Conservation (phyloP, 352 stramenopile species). For the Pythium coloratum region DNA sequence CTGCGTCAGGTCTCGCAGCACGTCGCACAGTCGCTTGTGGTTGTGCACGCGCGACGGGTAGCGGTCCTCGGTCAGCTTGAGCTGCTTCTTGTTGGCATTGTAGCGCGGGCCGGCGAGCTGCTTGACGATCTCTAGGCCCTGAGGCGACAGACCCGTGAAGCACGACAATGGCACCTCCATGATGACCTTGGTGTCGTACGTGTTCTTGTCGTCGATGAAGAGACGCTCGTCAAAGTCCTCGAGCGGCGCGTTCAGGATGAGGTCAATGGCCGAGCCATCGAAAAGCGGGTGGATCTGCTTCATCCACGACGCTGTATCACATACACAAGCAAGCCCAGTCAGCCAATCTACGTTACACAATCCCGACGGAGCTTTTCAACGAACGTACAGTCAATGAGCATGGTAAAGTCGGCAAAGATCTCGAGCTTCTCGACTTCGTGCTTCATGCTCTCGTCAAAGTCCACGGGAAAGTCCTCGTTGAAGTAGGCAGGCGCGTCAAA, state of each 20-base stretch:
- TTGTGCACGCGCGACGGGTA: slow-evolving; percentile 79
- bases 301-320: slow-evolving; percentile 60
- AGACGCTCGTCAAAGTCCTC: slow-evolving; percentile 84
- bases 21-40: slow-evolving; percentile 85
- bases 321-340: too few relatives aligned
- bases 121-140: slow-evolving; percentile 54
- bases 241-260: slow-evolving; percentile 75
- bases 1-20: slow-evolving; percentile 73
- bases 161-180: slow-evolving; percentile 77
- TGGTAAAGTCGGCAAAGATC: slow-evolving; percentile 79
- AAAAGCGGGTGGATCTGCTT: slow-evolving; percentile 77
- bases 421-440: slow-evolving; percentile 86
- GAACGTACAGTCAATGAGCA: slow-evolving; percentile 59
- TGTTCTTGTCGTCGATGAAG: slow-evolving; percentile 79
- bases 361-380: too few relatives aligned
- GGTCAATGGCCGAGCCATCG: slow-evolving; percentile 61
- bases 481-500: slow-evolving; percentile 80
- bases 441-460: slow-evolving; percentile 83
- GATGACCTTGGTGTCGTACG: slow-evolving; percentile 78
- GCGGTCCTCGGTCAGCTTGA: slow-evolving; percentile 82
- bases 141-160: slow-evolving; percentile 54
- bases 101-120: slow-evolving; percentile 76
- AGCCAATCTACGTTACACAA: too few relatives aligned
- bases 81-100: slow-evolving; percentile 72
- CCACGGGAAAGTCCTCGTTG: slow-evolving; percentile 65